Evolutionary conservation across 495 filamentous ascomycete species (phyloP).

Genomic region (Talaromyces nanjingensis): DNA sequence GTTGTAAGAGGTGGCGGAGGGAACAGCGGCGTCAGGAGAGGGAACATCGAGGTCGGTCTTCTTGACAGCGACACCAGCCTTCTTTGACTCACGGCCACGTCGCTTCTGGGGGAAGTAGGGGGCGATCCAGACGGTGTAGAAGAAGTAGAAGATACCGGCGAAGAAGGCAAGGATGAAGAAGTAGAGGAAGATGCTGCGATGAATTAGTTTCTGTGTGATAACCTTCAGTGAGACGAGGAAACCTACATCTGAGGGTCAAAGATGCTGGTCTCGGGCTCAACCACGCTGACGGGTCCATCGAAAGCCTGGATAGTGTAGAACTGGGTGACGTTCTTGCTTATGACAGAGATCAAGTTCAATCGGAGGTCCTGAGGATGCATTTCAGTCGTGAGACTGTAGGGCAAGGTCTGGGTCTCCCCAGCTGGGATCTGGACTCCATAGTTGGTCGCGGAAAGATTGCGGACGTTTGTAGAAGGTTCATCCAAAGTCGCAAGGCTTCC

Average conservation of each 20-base stretch:
- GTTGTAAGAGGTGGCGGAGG: constrained; percentile 72
- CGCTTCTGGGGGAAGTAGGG: constrained; percentile 92
- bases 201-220: constrained; percentile 19
- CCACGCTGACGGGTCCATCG: constrained; percentile 82
- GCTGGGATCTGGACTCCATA: constrained; percentile 73
- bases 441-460: constrained; percentile 73
- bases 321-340: constrained; percentile 55
- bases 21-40: constrained; percentile 58
- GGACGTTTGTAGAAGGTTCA: constrained; percentile 53
- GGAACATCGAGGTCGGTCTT: constrained; percentile 57
- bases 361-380: constrained; percentile 87
- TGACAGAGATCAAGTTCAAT: constrained; percentile 68
- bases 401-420: constrained; percentile 66
- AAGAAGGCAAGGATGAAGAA: constrained; percentile 77
- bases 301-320: constrained; percentile 73
- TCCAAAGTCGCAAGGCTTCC: constrained; percentile 62
- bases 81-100: constrained; percentile 55
- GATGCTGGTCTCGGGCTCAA: constrained; percentile 86
- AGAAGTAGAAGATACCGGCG: constrained; percentile 79
- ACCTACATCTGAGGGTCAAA: constrained; percentile 94
- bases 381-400: constrained; percentile 82
- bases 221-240: constrained; percentile 3
- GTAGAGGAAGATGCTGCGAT: constrained; percentile 80
- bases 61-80: constrained; percentile 51
- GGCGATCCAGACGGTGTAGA: constrained; percentile 96